Conservation (phyloP, 2,329 filamentous ascomycete genomes). For the Aspergillus sclerotialis region DNA sequence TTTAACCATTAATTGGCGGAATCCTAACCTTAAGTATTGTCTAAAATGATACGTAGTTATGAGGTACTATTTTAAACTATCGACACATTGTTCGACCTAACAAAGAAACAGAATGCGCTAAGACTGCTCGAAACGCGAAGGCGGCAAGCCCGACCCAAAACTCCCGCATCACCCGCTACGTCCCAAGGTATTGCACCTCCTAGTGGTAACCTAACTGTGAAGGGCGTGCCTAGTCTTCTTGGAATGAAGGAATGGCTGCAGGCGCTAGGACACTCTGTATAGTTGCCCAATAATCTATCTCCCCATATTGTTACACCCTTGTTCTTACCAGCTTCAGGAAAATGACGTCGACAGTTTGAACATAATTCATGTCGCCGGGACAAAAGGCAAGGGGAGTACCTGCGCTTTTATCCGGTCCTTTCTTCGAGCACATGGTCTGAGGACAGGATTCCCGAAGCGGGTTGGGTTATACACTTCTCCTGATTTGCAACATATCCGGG, state of each 20-base stretch:
- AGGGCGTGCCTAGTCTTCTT: slow-evolving; percentile 20
- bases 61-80: slow-evolving; percentile 2
- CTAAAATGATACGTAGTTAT: slow-evolving; percentile 6
- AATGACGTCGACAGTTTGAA: slow-evolving; percentile 52
- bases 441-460: slow-evolving; percentile 36
- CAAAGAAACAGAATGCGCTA: slow-evolving; percentile 14
- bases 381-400: slow-evolving; percentile 89
- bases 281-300: neutral
- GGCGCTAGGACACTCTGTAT: slow-evolving; percentile 23
- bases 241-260: slow-evolving; percentile 28
- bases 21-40: no score
- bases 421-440: slow-evolving; percentile 49
- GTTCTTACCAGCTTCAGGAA: slow-evolving; percentile 13
- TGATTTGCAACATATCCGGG: slow-evolving; percentile 73
- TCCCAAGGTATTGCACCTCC: no score
- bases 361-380: slow-evolving; percentile 79
- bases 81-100: slow-evolving; percentile 1
- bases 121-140: slow-evolving; percentile 15
- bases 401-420: slow-evolving; percentile 78
- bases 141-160: slow-evolving; percentile 12
- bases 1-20: no score
- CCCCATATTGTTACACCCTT: neutral
- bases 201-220: slow-evolving; percentile 8
- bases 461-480: slow-evolving; percentile 81
- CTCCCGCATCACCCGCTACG: neutral